Base-by-base conservation (phyloP, 306 rosid genomes). In the Fragaria iinumae region DNA sequence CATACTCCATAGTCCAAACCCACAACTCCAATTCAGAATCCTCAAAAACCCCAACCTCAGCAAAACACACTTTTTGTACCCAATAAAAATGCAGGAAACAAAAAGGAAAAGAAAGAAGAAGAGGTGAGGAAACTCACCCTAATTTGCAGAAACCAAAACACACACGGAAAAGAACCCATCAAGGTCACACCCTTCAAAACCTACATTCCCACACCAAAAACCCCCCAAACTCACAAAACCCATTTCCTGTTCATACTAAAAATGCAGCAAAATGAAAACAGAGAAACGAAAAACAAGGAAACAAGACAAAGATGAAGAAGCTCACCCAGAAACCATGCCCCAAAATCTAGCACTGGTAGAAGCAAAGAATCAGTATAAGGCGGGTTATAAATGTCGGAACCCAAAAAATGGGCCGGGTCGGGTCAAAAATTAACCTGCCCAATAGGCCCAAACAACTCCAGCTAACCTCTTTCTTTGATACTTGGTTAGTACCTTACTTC, bases 381-480 rank as follows among this genome's bases (percentile, higher is more conserved):
- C 25, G 59, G 59, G 59, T 53, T 53, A 7, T 20, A 6, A 36
- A 1, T 49, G n/a, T 9, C 11, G 10, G 4, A 27, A 21, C 27
- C 63, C 14, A 56, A 56, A 9, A 0, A 56, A 8, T 10, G 32
- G 29, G 13, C 29, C 34, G 10, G 67, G 67, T 5, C 67, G 44
- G 10, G 9, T 39, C 44, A 1, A 25, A 10, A 13, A 3, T n/a
- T 9, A 56, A 56, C 62, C 0, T 3, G 14, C 34, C 16, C 13
- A 60, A 27, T 20, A 39, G 14, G 36, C 52, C 72, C 72, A n/a
- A 4, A 8, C 34, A 4, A 1, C 29, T 27, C 69, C 69, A 34
- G 44, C 49, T 67, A 20, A n/a, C 27, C 18, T 65, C 25, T 66
- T 20, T 21, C 23, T 73, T 60, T 74, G 78, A 74, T 70, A 60